Evolutionary conservation across 2,329 filamentous ascomycete genomes (phyloP).

Genomic region (Trichophyton equinum): DNA sequence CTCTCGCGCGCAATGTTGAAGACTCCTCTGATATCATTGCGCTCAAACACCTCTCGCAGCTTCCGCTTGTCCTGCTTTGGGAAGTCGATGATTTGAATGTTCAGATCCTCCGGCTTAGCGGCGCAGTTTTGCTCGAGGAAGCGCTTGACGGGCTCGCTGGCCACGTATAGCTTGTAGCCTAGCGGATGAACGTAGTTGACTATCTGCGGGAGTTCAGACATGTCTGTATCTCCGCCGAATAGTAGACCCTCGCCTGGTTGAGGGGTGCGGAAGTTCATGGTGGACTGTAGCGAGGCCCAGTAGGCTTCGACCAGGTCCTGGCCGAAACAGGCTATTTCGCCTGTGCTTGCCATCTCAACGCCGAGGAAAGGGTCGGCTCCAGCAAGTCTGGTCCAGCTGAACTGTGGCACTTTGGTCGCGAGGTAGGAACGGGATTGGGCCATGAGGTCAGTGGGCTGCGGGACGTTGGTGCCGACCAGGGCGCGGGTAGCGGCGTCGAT

Average conservation of each 20-base stretch:
- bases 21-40: conserved; percentile 88
- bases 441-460: conserved; percentile 81
- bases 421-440: conserved; percentile 76
- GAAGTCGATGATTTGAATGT: conserved; percentile 88
- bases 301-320: conserved; percentile 93
- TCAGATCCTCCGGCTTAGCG: conserved; percentile 49
- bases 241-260: conserved; percentile 90
- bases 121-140: conserved; percentile 55
- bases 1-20: conserved; percentile 85
- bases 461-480: conserved; percentile 72
- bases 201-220: conserved; percentile 60
- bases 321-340: conserved; percentile 98
- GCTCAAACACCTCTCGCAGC: conserved; percentile 87
- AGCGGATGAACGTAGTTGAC: conserved; percentile 79
- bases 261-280: conserved; percentile 98
- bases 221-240: conserved; percentile 71
- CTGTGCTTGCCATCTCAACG: conserved; percentile 93
- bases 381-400: conserved; percentile 95
- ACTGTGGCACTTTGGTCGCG: conserved; percentile 96
- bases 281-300: conserved; percentile 90
- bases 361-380: conserved; percentile 95
- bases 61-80: conserved; percentile 92
- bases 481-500: conserved; percentile 91
- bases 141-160: conserved; percentile 65
- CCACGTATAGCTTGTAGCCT: conserved; percentile 88